These are phyloP conservation scores for Trapa bicornis DNA, from an alignment of 345 rosid species.

Conservation along the genomic window DNA sequence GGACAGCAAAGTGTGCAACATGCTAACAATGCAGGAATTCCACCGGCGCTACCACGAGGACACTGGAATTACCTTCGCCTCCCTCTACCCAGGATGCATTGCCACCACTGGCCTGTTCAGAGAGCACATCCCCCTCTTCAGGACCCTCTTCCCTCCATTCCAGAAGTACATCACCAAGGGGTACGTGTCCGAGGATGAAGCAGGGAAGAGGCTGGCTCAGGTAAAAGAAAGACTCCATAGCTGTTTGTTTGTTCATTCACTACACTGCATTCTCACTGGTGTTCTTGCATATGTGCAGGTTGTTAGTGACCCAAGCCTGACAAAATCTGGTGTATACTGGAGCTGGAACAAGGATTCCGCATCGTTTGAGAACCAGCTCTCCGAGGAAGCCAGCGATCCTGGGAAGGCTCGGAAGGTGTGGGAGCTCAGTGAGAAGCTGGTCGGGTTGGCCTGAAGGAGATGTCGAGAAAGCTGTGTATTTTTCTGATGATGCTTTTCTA, in stretches of 20 bases:
- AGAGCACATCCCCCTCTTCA: slow-evolving; percentile 86
- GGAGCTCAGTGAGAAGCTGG: slow-evolving; percentile 96
- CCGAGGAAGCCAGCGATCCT: slow-evolving; percentile 76
- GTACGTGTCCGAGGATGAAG: slow-evolving; percentile 76
- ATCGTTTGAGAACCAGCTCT: slow-evolving; percentile 86
- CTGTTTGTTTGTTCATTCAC: too few relatives aligned
- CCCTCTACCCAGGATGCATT: slow-evolving; percentile 96
- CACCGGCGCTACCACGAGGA: slow-evolving; percentile 89
- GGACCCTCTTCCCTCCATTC: slow-evolving; percentile 89
- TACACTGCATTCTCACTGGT: too few relatives aligned
- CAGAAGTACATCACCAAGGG: slow-evolving; percentile 98
- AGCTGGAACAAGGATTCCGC: slow-evolving; percentile 96
- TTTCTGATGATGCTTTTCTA: neutral
- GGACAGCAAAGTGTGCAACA: slow-evolving; percentile 98
- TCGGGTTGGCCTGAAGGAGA: slow-evolving; percentile 54
- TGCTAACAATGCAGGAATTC: slow-evolving; percentile 94
- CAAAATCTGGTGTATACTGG: slow-evolving; percentile 93
- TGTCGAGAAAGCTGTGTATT: neutral
- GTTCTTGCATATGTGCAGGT: slow-evolving; percentile 26
- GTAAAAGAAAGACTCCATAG: slow-evolving; percentile 15
- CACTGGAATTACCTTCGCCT: slow-evolving; percentile 71
- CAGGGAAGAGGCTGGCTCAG: slow-evolving; percentile 95
- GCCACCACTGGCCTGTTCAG: slow-evolving; percentile 96
- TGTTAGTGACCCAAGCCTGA: slow-evolving; percentile 72
- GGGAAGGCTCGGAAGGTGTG: slow-evolving; percentile 88